Conservation (phyloP, 192 early-diverging fungal genomes). For the Coemansia sp. region DNA sequence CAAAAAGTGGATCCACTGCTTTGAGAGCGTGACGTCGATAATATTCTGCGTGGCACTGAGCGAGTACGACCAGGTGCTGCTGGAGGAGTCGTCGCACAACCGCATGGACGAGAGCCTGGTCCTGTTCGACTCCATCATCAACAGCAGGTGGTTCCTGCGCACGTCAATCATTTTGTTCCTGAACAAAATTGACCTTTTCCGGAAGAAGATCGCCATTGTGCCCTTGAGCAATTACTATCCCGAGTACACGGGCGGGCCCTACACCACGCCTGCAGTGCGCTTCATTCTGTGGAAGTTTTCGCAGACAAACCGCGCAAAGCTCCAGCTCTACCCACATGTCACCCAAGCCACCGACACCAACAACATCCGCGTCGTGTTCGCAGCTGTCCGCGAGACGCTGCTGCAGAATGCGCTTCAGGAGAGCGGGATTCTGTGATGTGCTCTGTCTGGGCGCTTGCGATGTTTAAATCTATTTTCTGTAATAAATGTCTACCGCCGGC, state of each 20-base stretch:
- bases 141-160: conserved; percentile 92
- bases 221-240: conserved; percentile 83
- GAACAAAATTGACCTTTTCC: conserved; percentile 97
- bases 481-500: conserved; percentile 5
- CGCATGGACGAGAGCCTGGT: conserved; percentile 94
- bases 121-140: conserved; percentile 96
- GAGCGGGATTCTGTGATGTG: conserved; percentile 64
- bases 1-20: conserved; percentile 99
- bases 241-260: conserved; percentile 78
- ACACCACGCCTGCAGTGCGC: conserved; percentile 77
- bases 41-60: conserved; percentile 89
- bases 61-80: conserved; percentile 93
- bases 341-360: conserved; percentile 91
- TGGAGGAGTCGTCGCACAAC: conserved; percentile 95
- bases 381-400: conserved; percentile 90
- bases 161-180: conserved; percentile 97
- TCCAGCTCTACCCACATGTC: conserved; percentile 83
- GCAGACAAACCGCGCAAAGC: conserved; percentile 76
- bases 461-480: too few relatives aligned
- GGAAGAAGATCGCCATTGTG: conserved; percentile 76
- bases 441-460: too few relatives aligned
- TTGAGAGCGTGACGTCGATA: conserved; percentile 94
- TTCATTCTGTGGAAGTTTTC: conserved; percentile 88
- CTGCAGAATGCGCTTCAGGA: conserved; percentile 81
- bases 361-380: conserved; percentile 86